A percentile compares a stretch with the other conserved stretches of the same genome.
These are phyloP conservation scores for Phytopythium boreale DNA, from an alignment of 352 stramenopile species.

Conservation along the genomic window DNA sequence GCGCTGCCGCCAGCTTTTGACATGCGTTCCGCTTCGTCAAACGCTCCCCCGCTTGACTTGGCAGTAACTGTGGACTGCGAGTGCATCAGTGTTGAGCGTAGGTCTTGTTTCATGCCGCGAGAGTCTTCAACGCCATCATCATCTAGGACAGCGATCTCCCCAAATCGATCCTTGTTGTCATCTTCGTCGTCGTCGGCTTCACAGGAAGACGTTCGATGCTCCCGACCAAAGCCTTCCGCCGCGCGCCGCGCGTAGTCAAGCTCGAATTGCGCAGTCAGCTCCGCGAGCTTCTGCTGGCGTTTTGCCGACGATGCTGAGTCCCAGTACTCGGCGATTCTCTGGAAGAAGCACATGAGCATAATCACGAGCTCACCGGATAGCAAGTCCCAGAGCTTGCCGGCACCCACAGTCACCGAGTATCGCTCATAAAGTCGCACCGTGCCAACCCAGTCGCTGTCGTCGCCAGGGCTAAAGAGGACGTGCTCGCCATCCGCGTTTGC, in stretches of 20 bases:
- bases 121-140: conserved; percentile 13
- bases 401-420: conserved; percentile 26
- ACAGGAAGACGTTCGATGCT: conserved; percentile 47
- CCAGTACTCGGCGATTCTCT: conserved; percentile 70
- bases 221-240: conserved; percentile 29
- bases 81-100: not conserved
- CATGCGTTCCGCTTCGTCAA: not conserved
- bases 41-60: not conserved
- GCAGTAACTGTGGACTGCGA: not conserved
- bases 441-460: conserved; percentile 57
- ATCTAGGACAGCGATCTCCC: conserved; percentile 30
- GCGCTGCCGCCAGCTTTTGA: not conserved
- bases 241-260: conserved; percentile 40
- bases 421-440: conserved; percentile 50
- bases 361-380: conserved; percentile 56
- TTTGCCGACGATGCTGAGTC: conserved; percentile 40
- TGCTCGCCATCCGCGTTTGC: conserved; percentile 12
- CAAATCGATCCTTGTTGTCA: conserved; percentile 39
- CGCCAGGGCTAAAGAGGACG: conserved; percentile 38
- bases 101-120: conserved; percentile 3
- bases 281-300: conserved; percentile 29
- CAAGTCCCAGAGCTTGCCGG: conserved; percentile 48
- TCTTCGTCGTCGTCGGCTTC: conserved; percentile 53
- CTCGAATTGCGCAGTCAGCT: conserved; percentile 42
- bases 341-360: conserved; percentile 71